Percentiles rank a stretch among this genome's conserved stretches.
These are phyloP conservation scores for Suillus luteus DNA, from an alignment of 768 basidiomycete genomes.

Conservation along the genomic window DNA sequence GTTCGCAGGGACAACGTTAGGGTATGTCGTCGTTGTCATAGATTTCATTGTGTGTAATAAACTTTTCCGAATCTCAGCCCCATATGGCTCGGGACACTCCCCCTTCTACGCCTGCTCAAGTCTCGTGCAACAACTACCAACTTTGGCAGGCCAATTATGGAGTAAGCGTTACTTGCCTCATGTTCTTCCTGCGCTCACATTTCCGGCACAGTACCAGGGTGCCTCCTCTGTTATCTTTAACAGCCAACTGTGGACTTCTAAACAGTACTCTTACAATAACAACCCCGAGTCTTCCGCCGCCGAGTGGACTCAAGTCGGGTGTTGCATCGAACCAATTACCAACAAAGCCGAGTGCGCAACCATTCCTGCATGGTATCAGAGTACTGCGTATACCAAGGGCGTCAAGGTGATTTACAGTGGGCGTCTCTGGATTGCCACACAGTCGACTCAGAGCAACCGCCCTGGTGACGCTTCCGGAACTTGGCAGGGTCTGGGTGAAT, in stretches of 20 bases:
- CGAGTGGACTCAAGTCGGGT: conserved; percentile 20
- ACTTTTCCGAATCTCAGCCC: background rate
- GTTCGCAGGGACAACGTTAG: background rate
- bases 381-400: conserved; percentile 19
- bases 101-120: background rate
- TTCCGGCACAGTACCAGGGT: conserved; percentile 22
- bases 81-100: background rate
- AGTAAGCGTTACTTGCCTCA: background rate
- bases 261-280: conserved; percentile 30
- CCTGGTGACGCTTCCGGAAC: conserved; percentile 30
- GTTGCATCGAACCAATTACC: conserved; percentile 22
- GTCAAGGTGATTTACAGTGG: conserved; percentile 16
- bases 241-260: conserved; percentile 24
- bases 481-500: conserved; percentile 25
- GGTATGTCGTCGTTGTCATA: conserved; percentile 1
- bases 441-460: conserved; percentile 22
- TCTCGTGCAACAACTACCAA: conserved; percentile 9
- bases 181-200: background rate
- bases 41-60: background rate
- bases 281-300: conserved; percentile 16
- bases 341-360: conserved; percentile 26
- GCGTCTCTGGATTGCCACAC: conserved; percentile 25
- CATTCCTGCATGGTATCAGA: conserved; percentile 20
- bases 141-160: conserved; percentile 26
- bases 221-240: conserved; percentile 26